Base-by-base conservation (phyloP, 2,329 filamentous ascomycete genomes). In the Colletotrichum plurivorum region DNA sequence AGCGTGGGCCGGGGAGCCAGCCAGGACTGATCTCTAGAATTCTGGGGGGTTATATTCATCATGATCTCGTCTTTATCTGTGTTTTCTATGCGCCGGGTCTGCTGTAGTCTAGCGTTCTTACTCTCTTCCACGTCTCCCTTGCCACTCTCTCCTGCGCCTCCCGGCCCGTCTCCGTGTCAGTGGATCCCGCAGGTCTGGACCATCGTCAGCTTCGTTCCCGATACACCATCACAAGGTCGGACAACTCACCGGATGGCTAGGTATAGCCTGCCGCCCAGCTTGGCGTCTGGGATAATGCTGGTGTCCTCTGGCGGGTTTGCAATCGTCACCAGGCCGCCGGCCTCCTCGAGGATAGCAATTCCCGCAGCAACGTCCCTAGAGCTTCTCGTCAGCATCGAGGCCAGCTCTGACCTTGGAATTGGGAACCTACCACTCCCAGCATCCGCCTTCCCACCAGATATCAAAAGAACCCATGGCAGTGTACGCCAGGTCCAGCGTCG, bases 361-460 rank as follows among this genome's bases (percentile, higher is more conserved):
- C 92, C 92, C 13, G 92, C 93, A 2, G 92, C 92, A 4, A 94
- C 92, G 73, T 94, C 93, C 92, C 86, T 87, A 67, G 52, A 15
- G 41, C 25, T 36, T 16, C 65, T 69, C 15, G 56, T 92, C 92
- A 2, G 92, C 91, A 4, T 54, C 18, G 6, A 36, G 4, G 92
- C 91, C 85, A 86, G 69, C 54, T 13, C 31, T 43, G 2, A 27
- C 48, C n/a, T 10, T 36, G 31, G 10, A 22, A 9, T 31, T 22
- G 70, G 2, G 2, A 4, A 78, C 84, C 72, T 74, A 90, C 90
- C 92, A 94, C 79, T 94, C 93, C 92, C 92, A 94, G 75, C 92
- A 94, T 0, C 92, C 92, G 3, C 92, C 92, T 76, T 94, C 92
- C 92, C 92, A 94, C 92, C 92, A 94, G 12, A 94, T 93, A 78